Base-by-base conservation (phyloP, 2,329 filamentous ascomycete genomes). In the Phyllosticta ampelicida region DNA sequence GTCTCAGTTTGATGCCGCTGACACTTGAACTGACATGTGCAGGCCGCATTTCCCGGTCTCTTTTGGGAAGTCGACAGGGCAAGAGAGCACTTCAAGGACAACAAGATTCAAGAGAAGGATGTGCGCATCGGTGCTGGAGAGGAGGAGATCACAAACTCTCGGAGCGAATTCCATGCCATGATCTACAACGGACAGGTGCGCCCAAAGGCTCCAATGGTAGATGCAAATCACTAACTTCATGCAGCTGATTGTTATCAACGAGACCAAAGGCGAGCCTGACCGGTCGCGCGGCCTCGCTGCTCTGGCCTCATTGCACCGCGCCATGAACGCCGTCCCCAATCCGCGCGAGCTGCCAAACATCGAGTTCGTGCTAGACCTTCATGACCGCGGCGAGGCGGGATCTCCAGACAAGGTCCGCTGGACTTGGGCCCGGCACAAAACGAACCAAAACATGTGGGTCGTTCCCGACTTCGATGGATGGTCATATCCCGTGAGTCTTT, bases 391-490 rank as follows among this genome's bases (percentile, higher is more conserved):
- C 16, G 29, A 23, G 2, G 10, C 29, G 5, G 30, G 58, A 13
- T 53, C 61, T 10, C 57, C 60, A 19, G 54, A 55, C 29, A 63
- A 62, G 60, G 49, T 55, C 10, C 54, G 54, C 44, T 58, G 55
- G 55, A 26, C 13, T 30, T 58, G 55, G 55, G 53, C 44, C 21
- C 23, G 55, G 6, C 55, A 51, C 2, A 50, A n/a, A 51, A 20
- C n/a, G 10, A 53, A 58, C 55, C 55, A 30, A 36, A 58, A 52
- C 21, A 58, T 51, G 30, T 58, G 50, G 50, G 55, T 58, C n/a
- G 55, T 36, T 1, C 63, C 63, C 10, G 63, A 65, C 51, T 64
- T 62, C 49, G 62, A 61, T 26, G 63, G 60, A 44, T 65, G 63
- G 63, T 51, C 44, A 19, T 64, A 61, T 55, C 53, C 60, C 9